A percentile compares a stretch with the other conserved stretches of the same genome.
Conservation (phyloP, 1,284 basidiomycete genomes). For the Ganoderma resinaceum region DNA sequence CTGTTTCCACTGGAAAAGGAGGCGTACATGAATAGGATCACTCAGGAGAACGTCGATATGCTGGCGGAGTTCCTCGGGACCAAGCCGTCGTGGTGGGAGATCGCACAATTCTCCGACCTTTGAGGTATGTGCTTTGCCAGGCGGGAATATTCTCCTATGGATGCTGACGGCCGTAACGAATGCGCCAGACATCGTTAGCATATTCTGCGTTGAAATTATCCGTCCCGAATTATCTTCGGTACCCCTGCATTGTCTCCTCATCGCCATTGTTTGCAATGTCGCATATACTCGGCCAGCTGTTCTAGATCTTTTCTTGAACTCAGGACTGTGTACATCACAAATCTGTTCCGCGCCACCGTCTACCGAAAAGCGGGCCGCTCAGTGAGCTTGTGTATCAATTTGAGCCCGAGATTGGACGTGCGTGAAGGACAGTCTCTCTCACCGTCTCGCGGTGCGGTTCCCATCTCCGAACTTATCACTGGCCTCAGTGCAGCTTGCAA, state of each 20-base stretch:
- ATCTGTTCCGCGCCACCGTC: too few species aligned
- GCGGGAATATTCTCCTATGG: neutral
- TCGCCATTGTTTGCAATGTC: neutral
- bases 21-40: neutral
- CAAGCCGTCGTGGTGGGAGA: constrained; percentile 1
- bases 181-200: neutral
- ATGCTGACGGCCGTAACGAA: neutral
- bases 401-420: too few species aligned
- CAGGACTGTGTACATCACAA: too few species aligned
- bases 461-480: too few species aligned
- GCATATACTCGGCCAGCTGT: neutral
- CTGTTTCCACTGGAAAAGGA: neutral
- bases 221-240: neutral
- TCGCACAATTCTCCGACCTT: neutral
- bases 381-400: too few species aligned
- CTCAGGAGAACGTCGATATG: neutral
- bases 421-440: too few species aligned
- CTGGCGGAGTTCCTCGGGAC: neutral
- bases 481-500: too few species aligned
- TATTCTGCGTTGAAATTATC: neutral
- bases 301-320: too few species aligned
- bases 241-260: neutral
- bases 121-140: neutral
- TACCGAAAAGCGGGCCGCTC: too few species aligned
- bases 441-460: too few species aligned